Conservation (phyloP, 805 yeast species). For the Zygoascus tannicola region DNA sequence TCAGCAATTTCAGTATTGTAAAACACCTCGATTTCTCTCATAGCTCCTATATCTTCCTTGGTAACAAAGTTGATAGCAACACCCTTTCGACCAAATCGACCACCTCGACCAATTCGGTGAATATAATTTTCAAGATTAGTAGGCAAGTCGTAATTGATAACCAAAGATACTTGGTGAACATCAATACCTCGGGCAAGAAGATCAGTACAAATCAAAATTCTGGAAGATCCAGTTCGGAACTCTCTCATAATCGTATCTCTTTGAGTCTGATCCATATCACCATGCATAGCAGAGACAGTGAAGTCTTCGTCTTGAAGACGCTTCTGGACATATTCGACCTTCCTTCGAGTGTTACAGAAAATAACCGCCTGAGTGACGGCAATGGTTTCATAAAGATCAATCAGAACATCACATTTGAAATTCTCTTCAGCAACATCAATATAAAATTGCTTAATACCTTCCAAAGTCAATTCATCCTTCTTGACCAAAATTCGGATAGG, state of each 20-base stretch:
- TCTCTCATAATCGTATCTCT: constrained; percentile 93
- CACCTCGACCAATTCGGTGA: constrained; percentile 97
- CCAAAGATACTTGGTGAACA: constrained; percentile 95
- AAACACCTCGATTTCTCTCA: constrained; percentile 78
- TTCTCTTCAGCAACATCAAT: constrained; percentile 87
- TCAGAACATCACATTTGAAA: constrained; percentile 88
- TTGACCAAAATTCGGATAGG: constrained; percentile 92
- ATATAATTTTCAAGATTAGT: constrained; percentile 88
- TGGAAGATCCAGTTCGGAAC: constrained; percentile 85
- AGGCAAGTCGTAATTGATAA: constrained; percentile 92
- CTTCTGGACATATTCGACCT: constrained; percentile 84
- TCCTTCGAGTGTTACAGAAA: constrained; percentile 92
- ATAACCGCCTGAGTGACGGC: constrained; percentile 97
- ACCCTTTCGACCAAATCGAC: constrained; percentile 95
- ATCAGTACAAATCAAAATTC: constrained; percentile 93
- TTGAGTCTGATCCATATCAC: constrained; percentile 92
- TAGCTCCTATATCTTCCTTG: constrained; percentile 58
- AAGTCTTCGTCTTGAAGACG: constrained; percentile 73
- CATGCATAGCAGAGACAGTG: constrained; percentile 94
- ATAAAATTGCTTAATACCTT: constrained; percentile 89
- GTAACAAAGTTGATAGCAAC: constrained; percentile 94
- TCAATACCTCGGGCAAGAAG: constrained; percentile 98
- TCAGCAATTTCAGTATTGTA: constrained; percentile 83
- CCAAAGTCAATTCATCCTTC: constrained; percentile 86
- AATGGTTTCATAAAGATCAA: constrained; percentile 90